A percentile compares a stretch with the other conserved stretches of the same genome.
These are phyloP conservation scores for Haemoproteus tartakovskyi DNA, from an alignment of 169 alveolate genomes.

Conservation along the genomic window DNA sequence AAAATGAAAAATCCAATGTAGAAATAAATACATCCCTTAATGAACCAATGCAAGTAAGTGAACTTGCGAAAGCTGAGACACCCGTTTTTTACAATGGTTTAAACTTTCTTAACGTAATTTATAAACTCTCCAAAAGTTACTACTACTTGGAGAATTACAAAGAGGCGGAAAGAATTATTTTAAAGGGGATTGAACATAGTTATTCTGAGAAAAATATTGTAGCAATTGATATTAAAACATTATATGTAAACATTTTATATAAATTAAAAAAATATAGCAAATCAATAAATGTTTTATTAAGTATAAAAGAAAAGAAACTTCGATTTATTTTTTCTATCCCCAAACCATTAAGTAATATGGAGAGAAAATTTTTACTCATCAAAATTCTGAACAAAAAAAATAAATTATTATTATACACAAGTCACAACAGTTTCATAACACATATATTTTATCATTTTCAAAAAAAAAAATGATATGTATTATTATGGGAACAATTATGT, in stretches of 20 bases:
- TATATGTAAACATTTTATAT: constrained; percentile 30
- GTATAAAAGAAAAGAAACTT: constrained; percentile 50
- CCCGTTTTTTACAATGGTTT: constrained; percentile 2
- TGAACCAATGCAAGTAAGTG: background rate
- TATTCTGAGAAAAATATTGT: constrained; percentile 13
- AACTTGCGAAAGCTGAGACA: no score
- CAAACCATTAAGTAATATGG: constrained; percentile 47
- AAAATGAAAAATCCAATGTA: background rate
- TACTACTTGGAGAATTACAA: constrained; percentile 19
- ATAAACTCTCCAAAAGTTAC: constrained; percentile 37
- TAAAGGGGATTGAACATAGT: constrained; percentile 12
- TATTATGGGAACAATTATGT: constrained; percentile 23
- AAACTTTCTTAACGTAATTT: background rate
- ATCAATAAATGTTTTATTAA: constrained; percentile 33
- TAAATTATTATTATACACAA: constrained; percentile 28
- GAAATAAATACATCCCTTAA: no score
- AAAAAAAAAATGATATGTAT: constrained; percentile 1
- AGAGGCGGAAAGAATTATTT: constrained; percentile 39
- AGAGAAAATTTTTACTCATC: constrained; percentile 26
- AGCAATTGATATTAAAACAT: constrained; percentile 41
- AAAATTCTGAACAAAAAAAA: constrained; percentile 42
- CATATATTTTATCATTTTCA: constrained; percentile 47
- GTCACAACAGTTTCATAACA: constrained; percentile 31
- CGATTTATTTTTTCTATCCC: constrained; percentile 40
- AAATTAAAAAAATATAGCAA: constrained; percentile 30